Evolutionary conservation across 1,284 basidiomycete genomes (phyloP).

Genomic region (Sphagnurus paluster): DNA sequence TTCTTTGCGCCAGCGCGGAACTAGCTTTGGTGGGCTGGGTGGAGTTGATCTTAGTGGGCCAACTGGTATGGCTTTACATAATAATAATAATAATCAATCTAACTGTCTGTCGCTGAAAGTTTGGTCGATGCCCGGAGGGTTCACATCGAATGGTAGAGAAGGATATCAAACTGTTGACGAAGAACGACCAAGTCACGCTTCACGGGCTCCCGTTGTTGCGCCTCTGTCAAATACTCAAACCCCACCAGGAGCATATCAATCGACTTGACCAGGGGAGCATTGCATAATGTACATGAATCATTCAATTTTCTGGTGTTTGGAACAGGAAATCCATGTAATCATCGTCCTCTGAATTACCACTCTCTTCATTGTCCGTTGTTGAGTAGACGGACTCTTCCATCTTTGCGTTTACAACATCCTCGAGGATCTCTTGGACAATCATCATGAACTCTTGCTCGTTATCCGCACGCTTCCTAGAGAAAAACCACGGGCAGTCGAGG

Average conservation of each 20-base stretch:
- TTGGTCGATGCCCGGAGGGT: constrained; percentile 86
- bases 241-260: constrained; percentile 52
- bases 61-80: constrained; percentile 56
- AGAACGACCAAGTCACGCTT: constrained; percentile 35
- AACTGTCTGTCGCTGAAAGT: constrained; percentile 41
- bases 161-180: constrained; percentile 79
- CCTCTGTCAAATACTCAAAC: constrained; percentile 23
- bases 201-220: constrained; percentile 16
- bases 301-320: constrained; percentile 8
- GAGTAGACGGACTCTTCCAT: constrained; percentile 8
- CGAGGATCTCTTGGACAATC: constrained; percentile 28
- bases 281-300: neutral
- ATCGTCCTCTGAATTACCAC: too few species aligned
- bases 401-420: constrained; percentile 26
- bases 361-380: constrained; percentile 2
- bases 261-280: constrained; percentile 21
- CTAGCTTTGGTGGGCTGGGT: constrained; percentile 59
- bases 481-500: constrained; percentile 84
- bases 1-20: constrained; percentile 62
- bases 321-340: constrained; percentile 8
- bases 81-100: neutral
- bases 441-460: constrained; percentile 51
- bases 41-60: constrained; percentile 58
- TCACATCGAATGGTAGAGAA: constrained; percentile 56
- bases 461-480: constrained; percentile 67